Conservation (phyloP, 345 rosid species). For the Anacardium occidentale region DNA sequence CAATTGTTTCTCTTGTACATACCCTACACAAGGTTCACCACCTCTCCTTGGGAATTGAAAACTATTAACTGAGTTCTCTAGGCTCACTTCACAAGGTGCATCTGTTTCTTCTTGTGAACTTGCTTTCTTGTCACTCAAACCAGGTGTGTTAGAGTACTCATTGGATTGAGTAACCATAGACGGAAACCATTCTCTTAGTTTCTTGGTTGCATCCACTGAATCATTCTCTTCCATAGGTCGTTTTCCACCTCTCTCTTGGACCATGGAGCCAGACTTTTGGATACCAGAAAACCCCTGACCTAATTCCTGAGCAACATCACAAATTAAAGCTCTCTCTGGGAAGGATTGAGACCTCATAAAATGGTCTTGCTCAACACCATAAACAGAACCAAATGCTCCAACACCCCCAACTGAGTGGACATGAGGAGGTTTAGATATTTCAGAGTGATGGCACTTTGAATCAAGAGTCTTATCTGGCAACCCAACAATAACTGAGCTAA, state of each 20-base stretch:
- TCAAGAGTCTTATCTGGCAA: conserved; percentile 28
- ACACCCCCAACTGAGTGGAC: conserved; percentile 34
- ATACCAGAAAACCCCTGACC: conserved; percentile 38
- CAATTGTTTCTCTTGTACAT: conserved; percentile 72
- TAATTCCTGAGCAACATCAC: conserved; percentile 40
- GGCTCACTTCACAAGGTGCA: conserved; percentile 31
- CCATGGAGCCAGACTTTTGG: conserved; percentile 50
- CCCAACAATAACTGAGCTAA: conserved; percentile 31
- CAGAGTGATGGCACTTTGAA: conserved; percentile 33
- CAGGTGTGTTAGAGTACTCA: conserved; percentile 31
- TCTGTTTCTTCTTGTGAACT: conserved; percentile 29
- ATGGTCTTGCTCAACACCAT: conserved; percentile 40
- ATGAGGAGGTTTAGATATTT: conserved; percentile 29
- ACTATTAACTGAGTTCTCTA: conserved; percentile 32
- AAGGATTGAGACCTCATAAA: conserved; percentile 64
- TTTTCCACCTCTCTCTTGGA: conserved; percentile 68
- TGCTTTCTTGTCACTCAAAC: conserved; percentile 30
- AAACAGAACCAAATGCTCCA: conserved; percentile 34
- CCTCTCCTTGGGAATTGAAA: conserved; percentile 29
- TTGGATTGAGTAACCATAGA: conserved; percentile 36
- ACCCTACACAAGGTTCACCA: conserved; percentile 36
- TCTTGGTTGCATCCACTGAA: conserved; percentile 50
- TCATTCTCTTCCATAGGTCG: conserved; percentile 49
- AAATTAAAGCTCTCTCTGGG: conserved; percentile 44
- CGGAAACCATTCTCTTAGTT: conserved; percentile 68